Evolutionary conservation across 2,329 filamentous ascomycete species (phyloP), one percentile per base, ranked within the genome.

Genomic region (Diaporthe nobilis): DNA sequence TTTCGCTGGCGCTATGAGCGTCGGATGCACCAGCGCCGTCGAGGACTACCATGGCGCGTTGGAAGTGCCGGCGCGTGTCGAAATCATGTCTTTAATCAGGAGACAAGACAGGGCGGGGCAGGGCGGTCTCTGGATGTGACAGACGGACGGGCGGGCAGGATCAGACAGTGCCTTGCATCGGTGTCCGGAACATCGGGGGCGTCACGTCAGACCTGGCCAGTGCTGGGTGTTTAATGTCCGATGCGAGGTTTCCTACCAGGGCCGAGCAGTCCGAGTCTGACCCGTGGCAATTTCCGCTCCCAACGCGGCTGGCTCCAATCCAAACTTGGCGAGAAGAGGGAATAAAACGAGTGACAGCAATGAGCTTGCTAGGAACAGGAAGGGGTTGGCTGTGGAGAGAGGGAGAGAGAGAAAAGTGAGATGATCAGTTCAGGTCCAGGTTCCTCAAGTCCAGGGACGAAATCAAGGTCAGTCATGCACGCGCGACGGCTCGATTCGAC

Each of bases 31-130:
- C 61, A 49, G 55, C 47, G 57, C 61, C 51, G 63, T 63, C 60
- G 70, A 72, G 25, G 70, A 57, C 73, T 71, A 57, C 74, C 75
- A 77, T 77, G 63, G 63, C 75, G 73, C 53, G 70, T 70, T 70
- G 25, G 28, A 25, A 22, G 9, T 22, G 47, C 8, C 15, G 37
- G 37, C 15, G 25, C 13, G 68, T 65, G 57, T 37, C 63, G 53
- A 57, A 58, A 49, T 75, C 75, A 77, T 77, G 55, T 63, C 55
- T 71, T 65, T 57, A 55, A 20, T 57, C 47, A 31, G 34, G 17
- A 42, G 28, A 67, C 47, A 42, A 17, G 22, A 25, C 5, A 49
- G 25, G 15, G 22, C 42, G 22, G 4, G 9, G 37, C 60, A 42
- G 57, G 57, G n/a, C 31, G 42, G n/a, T n/a, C 22, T 70, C 15